Base-by-base conservation (phyloP, 1,284 basidiomycete genomes). In the Ceratorhiza oryzae-sativae region DNA sequence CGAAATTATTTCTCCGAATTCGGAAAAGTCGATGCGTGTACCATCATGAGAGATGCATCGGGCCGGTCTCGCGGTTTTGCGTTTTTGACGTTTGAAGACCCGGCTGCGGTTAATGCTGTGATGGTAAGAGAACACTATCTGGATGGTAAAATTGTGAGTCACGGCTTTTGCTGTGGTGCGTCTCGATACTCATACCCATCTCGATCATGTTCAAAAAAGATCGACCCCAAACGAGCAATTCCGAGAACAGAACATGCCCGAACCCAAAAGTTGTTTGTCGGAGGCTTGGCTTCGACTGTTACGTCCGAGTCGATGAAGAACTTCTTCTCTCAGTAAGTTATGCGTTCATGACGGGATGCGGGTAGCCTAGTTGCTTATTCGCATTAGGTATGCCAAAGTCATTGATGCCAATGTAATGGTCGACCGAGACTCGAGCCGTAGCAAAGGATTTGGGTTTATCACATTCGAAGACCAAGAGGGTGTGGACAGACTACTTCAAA, bases 401-500 rank as follows among this genome's bases (percentile, higher is more conserved):
- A 91, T 96, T 78, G 97, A 99, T 80, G 95, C 96, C 61, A 98
- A 95, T 0, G 94, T 99, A 78, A 99, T 99, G 97, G 87, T 98
- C 78, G 97, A 99, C 81, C 91, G 95, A 65, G 95, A 98, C 80
- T 98, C 95, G 18, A 93, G 93, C 39, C 84, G 96, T 59, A 95
- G 93, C 81, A 97, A 99, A 80, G 97, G 97, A 4, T 99, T 98
- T 77, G 97, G 97, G 0, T 99, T 99, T 79, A 91, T 99, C 23
- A 97, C 95, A 0, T 97, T 98, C 77, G 84, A 83, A 36, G 92
- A 95, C 78, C 93, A 96, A 75, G 89, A 90, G 9, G 89, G 92
- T 75, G 93, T 96, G 48, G 90, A 94, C 73, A 89, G 89, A 34
- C 90, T 94, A 79, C 88, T 96, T 75, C 90, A 90, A 5, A 91